Evolutionary conservation across 169 alveolate genomes (phyloP).

Genomic region (Plasmodium cynomolgi): DNA sequence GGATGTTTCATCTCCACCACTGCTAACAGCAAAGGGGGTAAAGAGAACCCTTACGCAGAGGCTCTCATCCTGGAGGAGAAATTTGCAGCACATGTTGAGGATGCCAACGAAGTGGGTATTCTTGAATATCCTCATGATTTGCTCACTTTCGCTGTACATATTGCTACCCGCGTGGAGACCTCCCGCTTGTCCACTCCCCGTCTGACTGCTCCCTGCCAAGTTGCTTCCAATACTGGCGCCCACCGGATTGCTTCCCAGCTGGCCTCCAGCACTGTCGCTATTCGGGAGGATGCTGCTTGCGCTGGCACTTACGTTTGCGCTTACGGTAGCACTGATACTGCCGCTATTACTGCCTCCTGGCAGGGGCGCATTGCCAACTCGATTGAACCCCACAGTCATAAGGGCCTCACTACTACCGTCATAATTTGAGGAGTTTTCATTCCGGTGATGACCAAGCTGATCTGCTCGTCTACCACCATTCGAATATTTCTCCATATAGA

Average conservation of each 20-base stretch:
- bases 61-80: constrained; percentile 34
- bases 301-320: not conserved
- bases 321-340: not conserved
- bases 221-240: not conserved
- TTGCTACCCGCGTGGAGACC: not conserved
- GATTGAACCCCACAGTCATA: not conserved
- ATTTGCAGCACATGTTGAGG: constrained; percentile 43
- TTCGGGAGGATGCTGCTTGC: not conserved
- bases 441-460: not conserved
- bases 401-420: not conserved
- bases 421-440: not conserved
- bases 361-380: not conserved
- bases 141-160: not conserved
- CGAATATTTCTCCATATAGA: constrained; percentile 12
- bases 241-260: not conserved
- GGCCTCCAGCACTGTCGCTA: not conserved
- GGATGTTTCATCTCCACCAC: not conserved
- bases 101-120: constrained; percentile 19
- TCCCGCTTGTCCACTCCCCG: not conserved
- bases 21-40: not conserved
- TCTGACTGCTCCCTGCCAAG: not conserved
- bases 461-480: not conserved
- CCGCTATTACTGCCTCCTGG: not conserved
- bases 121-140: constrained; percentile 8
- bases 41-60: not conserved